A percentile compares a stretch with the other conserved stretches of the same genome.
These are phyloP conservation scores for Pseudogymnoascus sp. DNA, from an alignment of 2,329 filamentous ascomycete species.

Conservation along the genomic window DNA sequence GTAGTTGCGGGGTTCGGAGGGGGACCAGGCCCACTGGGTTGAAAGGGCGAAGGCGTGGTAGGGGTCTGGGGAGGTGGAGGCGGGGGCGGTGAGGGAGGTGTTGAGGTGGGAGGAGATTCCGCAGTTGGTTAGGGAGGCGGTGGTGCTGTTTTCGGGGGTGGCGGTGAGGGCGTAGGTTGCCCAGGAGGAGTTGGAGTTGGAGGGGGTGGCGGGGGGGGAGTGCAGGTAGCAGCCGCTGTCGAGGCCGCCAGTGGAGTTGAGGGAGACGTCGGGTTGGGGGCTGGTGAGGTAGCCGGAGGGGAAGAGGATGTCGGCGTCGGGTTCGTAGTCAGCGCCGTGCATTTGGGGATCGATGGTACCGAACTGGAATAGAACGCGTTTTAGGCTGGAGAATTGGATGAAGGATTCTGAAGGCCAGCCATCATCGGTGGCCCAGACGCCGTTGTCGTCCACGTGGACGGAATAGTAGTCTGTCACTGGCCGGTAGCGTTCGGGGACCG, in stretches of 20 bases:
- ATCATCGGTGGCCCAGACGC: constrained; percentile 39
- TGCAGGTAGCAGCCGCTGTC: constrained; percentile 47
- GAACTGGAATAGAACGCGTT: constrained; percentile 47
- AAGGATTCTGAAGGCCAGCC: constrained; percentile 58
- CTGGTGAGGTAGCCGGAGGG: constrained; percentile 35
- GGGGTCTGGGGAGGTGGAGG: constrained; percentile 36
- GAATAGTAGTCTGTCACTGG: constrained; percentile 47
- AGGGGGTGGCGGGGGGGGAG: constrained; percentile 32
- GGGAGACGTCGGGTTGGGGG: constrained; percentile 25
- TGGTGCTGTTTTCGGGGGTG: constrained; percentile 13
- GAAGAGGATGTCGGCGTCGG: constrained; percentile 46
- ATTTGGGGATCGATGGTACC: constrained; percentile 51
- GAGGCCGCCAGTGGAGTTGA: constrained; percentile 33
- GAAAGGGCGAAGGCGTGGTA: constrained; percentile 44
- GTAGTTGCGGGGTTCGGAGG: constrained; percentile 39
- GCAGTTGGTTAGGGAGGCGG: constrained; percentile 41
- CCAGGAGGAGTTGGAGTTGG: constrained; percentile 46
- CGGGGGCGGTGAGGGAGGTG: constrained; percentile 41
- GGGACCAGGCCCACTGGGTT: constrained; percentile 53
- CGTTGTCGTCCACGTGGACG: constrained; percentile 26
- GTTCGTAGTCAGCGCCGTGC: constrained; percentile 43
- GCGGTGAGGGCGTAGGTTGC: constrained; percentile 29
- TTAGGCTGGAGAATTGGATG: constrained; percentile 45
- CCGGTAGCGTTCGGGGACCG: constrained; percentile 31
- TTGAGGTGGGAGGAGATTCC: constrained; percentile 55